Evolutionary conservation across 495 filamentous ascomycete genomes (phyloP).

Genomic region (Podospora appendiculata): DNA sequence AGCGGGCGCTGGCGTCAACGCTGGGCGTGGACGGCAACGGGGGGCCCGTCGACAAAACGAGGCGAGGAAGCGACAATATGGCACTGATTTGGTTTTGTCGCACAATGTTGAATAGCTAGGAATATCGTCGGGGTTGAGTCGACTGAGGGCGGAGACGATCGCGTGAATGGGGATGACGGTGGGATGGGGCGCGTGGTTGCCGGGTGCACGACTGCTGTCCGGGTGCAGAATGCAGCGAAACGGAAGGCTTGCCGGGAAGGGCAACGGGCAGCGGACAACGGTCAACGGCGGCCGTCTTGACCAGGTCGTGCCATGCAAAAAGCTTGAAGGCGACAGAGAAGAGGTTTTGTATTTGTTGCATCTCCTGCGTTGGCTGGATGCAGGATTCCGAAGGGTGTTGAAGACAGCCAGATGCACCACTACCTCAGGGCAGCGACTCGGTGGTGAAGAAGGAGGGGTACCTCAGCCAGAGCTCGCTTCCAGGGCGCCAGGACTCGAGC

Average conservation of each 20-base stretch:
- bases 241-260: slow-evolving; percentile 17
- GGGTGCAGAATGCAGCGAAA: slow-evolving; percentile 9
- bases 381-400: not conserved
- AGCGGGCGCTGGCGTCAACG: not conserved
- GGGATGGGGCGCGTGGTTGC: not conserved
- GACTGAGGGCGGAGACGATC: not conserved
- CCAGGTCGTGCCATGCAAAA: slow-evolving; percentile 3
- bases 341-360: not conserved
- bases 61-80: too few relatives aligned
- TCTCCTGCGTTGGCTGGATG: not conserved
- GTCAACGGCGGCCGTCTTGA: slow-evolving; percentile 2
- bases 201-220: slow-evolving; percentile 1
- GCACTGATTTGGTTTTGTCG: too few relatives aligned
- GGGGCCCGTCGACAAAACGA: too few relatives aligned
- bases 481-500: slow-evolving; percentile 2
- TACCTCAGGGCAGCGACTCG: not conserved
- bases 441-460: slow-evolving; percentile 6
- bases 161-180: not conserved
- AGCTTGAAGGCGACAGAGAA: not conserved
- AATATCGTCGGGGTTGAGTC: too few relatives aligned
- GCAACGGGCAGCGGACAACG: not conserved
- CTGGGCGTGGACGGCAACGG: too few relatives aligned
- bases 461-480: not conserved
- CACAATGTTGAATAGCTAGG: too few relatives aligned
- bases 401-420: not conserved